Conservation (phyloP, 1,139 yeast genomes). For the Diutina catenulata region DNA sequence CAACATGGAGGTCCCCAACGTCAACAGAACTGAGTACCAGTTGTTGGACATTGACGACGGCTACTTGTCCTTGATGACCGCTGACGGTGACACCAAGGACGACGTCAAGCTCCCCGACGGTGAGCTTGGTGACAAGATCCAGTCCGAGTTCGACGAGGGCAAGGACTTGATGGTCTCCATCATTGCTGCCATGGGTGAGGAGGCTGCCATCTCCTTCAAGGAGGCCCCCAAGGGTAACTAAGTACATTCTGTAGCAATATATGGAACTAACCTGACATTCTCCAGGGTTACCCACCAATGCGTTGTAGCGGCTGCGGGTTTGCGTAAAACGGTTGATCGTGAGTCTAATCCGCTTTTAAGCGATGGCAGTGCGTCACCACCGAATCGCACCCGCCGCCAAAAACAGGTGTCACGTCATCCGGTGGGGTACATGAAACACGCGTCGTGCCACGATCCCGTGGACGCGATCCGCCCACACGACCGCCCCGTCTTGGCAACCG, state of each 20-base stretch:
- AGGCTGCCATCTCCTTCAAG: conserved; percentile 95
- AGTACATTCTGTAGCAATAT: conserved; percentile 2
- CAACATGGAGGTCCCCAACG: conserved; percentile 99
- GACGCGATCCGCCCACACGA: no score
- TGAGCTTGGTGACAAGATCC: conserved; percentile 88
- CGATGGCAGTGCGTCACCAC: no score
- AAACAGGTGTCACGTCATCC: no score
- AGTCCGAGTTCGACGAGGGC: conserved; percentile 91
- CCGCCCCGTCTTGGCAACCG: no score
- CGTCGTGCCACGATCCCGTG: no score
- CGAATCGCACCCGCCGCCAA: no score
- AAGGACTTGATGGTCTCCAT: conserved; percentile 94
- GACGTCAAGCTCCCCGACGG: conserved; percentile 98
- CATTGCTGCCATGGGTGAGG: conserved; percentile 98
- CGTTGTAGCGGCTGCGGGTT: no score
- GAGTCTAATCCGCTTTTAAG: no score
- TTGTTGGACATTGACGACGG: conserved; percentile 98
- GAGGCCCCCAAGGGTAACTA: conserved; percentile 69
- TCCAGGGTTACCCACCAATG: no score
- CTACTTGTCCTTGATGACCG: conserved; percentile 91
- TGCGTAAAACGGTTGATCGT: no score
- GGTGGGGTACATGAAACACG: no score
- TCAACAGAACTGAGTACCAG: conserved; percentile 88
- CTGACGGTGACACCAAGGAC: conserved; percentile 97
- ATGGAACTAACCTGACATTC: no score